phyloP scores from a whole-genome alignment of 768 basidiomycete species.

The Pleurotus ostreatus region DNA sequence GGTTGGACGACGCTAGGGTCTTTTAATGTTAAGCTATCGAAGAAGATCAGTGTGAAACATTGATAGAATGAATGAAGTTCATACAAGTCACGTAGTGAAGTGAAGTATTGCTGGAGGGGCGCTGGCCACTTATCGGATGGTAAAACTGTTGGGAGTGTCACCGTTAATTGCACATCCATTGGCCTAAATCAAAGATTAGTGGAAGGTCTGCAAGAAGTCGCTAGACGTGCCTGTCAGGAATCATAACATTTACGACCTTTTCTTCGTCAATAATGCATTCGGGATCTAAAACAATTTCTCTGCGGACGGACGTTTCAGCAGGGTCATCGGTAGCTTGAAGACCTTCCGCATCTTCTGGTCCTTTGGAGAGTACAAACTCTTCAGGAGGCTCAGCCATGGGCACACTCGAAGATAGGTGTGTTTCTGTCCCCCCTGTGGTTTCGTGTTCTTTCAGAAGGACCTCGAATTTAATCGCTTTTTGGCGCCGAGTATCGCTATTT shows the following conservation, averaged over 20 bases:
- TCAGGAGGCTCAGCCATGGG: conserved; percentile 1
- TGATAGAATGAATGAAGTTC: conserved; percentile 3
- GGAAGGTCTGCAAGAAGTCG: conserved; percentile 1
- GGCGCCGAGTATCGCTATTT: conserved; percentile 1
- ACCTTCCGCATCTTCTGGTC: not conserved
- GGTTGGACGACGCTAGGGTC: conserved; percentile 31
- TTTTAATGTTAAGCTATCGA: conserved; percentile 29
- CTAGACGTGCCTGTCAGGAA: conserved; percentile 51
- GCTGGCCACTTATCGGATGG: conserved; percentile 30
- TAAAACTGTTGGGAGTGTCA: conserved; percentile 28
- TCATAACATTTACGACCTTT: conserved; percentile 41
- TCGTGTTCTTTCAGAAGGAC: conserved; percentile 22
- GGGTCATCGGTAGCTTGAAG: not conserved
- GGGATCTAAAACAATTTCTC: not conserved
- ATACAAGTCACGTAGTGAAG: conserved; percentile 1
- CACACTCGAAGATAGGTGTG: not conserved
- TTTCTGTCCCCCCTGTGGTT: not conserved
- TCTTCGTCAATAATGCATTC: conserved; percentile 34
- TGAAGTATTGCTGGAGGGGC: conserved; percentile 36
- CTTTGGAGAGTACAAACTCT: not conserved
- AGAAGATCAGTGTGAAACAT: not conserved
- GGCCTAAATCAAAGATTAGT: conserved; percentile 30
- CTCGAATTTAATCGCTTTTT: conserved; percentile 35
- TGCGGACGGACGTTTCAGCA: not conserved
- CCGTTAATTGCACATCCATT: conserved; percentile 53